Conservation (phyloP, 495 filamentous ascomycete species). For the Cryomyces antarcticus region DNA sequence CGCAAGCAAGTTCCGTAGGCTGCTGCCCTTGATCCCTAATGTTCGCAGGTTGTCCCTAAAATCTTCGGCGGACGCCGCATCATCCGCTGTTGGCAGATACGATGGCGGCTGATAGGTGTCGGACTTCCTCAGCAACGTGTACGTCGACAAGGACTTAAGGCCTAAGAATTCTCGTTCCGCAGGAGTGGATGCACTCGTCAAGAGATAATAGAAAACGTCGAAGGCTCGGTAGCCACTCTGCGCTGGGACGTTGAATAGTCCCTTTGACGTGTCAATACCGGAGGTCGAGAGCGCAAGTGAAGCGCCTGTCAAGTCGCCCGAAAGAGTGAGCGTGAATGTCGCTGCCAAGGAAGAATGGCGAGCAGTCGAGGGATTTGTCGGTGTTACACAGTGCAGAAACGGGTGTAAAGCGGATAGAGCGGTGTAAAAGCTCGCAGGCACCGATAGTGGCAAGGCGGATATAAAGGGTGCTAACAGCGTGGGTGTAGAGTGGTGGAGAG, state of each 20-base stretch:
- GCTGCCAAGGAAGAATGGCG: constrained; percentile 65
- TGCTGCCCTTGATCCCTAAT: constrained; percentile 77
- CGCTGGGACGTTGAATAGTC: constrained; percentile 60
- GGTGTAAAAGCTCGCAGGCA: constrained; percentile 52
- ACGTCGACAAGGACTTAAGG: constrained; percentile 57
- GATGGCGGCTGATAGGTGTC: constrained; percentile 72
- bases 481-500: constrained; percentile 72
- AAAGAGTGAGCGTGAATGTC: constrained; percentile 59
- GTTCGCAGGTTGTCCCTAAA: constrained; percentile 65
- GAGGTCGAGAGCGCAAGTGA: constrained; percentile 64
- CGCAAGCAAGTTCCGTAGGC: constrained; percentile 61
- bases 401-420: constrained; percentile 62
- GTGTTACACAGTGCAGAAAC: constrained; percentile 71
- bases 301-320: constrained; percentile 57
- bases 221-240: constrained; percentile 82
- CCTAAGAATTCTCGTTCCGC: constrained; percentile 85
- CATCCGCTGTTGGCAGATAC: constrained; percentile 84
- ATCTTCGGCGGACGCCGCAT: constrained; percentile 82
- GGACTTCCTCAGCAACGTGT: constrained; percentile 60
- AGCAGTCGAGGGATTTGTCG: constrained; percentile 69
- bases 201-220: constrained; percentile 92
- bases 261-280: constrained; percentile 67
- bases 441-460: constrained; percentile 51
- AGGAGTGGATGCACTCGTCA: constrained; percentile 72
- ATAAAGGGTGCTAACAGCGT: constrained; percentile 70